These are phyloP conservation scores for Oryza meridionalis DNA, from an alignment of 176 grass and related monocot species.

Conservation along the genomic window DNA sequence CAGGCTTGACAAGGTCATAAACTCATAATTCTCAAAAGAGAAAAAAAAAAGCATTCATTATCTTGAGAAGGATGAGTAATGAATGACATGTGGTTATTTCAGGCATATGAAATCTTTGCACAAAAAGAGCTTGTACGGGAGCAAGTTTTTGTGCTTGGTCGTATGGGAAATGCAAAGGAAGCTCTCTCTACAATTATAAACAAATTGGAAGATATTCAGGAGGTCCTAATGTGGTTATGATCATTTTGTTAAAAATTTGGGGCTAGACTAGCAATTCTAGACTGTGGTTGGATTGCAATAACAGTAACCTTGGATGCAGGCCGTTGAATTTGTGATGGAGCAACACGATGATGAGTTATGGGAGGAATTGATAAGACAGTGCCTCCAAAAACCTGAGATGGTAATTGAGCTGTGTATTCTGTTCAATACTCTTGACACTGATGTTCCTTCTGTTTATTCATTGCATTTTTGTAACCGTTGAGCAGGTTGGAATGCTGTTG, in stretches of 20 bases:
- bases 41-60: slow-evolving; percentile 7
- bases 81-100: slow-evolving; percentile 51
- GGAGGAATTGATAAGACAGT: slow-evolving; percentile 91
- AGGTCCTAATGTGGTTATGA: slow-evolving; percentile 54
- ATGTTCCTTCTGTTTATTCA: slow-evolving; percentile 10
- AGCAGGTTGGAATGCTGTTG: slow-evolving; percentile 94
- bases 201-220: slow-evolving; percentile 85
- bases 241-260: slow-evolving; percentile 15
- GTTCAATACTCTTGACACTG: slow-evolving; percentile 31
- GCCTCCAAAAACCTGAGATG: slow-evolving; percentile 94
- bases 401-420: slow-evolving; percentile 41
- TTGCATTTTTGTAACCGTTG: slow-evolving; percentile 34
- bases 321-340: slow-evolving; percentile 92
- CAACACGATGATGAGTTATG: slow-evolving; percentile 97
- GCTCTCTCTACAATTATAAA: slow-evolving; percentile 94
- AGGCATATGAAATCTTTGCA: slow-evolving; percentile 89
- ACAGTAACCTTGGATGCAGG: slow-evolving; percentile 57
- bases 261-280: slow-evolving; percentile 21
- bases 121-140: slow-evolving; percentile 81
- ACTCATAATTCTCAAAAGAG: neutral
- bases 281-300: slow-evolving; percentile 14
- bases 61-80: slow-evolving; percentile 30
- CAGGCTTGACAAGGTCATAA: slow-evolving; percentile 83
- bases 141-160: slow-evolving; percentile 89
- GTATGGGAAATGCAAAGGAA: slow-evolving; percentile 98